These are phyloP conservation scores for Aspergillus quadricinctus DNA, from an alignment of 2,329 filamentous ascomycete species.

Conservation along the genomic window DNA sequence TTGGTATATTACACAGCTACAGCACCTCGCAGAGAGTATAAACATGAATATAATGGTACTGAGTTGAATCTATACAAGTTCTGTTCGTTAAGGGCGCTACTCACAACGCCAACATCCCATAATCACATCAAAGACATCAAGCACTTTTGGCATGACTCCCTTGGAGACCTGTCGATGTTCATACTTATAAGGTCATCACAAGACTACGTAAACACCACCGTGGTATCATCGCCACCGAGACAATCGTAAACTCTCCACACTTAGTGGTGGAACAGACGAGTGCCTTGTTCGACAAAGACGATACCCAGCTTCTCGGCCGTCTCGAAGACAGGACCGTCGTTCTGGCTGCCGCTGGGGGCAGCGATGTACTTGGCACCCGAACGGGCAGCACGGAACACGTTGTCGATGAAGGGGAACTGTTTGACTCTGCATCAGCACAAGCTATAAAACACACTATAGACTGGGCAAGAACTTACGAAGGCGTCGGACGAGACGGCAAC, in stretches of 20 bases:
- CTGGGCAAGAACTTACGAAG: conserved; percentile 62
- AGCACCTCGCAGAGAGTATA: neutral
- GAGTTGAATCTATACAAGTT: neutral
- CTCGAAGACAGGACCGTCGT: conserved; percentile 55
- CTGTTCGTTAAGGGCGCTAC: neutral
- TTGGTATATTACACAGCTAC: neutral
- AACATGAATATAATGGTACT: neutral
- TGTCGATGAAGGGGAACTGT: conserved; percentile 94
- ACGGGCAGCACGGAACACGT: conserved; percentile 84
- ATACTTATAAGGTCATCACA: conserved; percentile 9
- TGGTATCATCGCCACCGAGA: neutral
- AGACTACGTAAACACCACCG: conserved; percentile 4
- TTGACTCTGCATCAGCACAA: neutral
- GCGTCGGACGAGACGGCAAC: conserved; percentile 92
- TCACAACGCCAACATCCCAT: conserved; percentile 1
- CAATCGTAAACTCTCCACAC: neutral
- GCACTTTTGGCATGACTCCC: neutral
- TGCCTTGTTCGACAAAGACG: conserved; percentile 92
- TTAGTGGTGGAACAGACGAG: conserved; percentile 92
- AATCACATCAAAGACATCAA: conserved; percentile 1
- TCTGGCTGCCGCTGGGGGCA: conserved; percentile 72
- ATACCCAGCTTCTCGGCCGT: conserved; percentile 90
- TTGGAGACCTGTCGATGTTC: neutral
- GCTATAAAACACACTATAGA: neutral
- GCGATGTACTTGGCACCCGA: conserved; percentile 96